Percentiles rank a stretch among this genome's conserved stretches.
Evolutionary conservation across 345 rosid genomes (phyloP).

Genomic region (Zanthoxylum bungeanum): DNA sequence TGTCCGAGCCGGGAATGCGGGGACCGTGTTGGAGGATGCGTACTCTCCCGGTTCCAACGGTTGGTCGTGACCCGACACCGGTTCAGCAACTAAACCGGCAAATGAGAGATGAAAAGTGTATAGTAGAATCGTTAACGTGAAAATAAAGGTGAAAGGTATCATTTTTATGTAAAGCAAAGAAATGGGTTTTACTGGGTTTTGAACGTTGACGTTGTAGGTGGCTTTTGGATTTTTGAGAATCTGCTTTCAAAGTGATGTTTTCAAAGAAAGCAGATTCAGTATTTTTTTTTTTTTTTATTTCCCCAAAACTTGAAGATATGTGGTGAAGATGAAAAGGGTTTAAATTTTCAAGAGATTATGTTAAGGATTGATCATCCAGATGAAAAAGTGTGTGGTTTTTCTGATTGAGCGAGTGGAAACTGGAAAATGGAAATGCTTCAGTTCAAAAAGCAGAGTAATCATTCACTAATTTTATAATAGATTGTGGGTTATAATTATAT

Average conservation of each 20-base stretch:
- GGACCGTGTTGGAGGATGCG: conserved; percentile 61
- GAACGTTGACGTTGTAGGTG: conserved; percentile 4
- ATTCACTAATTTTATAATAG: conserved; percentile 7
- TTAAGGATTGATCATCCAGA: conserved; percentile 2
- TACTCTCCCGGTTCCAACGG: conserved; percentile 35
- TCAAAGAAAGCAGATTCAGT: conserved; percentile 20
- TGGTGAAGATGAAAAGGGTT: not conserved
- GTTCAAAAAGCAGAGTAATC: conserved; percentile 12
- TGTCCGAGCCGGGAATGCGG: conserved; percentile 74
- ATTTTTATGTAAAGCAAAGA: conserved; percentile 20
- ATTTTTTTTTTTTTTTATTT: not conserved
- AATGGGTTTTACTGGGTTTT: conserved; percentile 16
- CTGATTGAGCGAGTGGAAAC: too few species aligned
- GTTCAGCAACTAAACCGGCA: conserved; percentile 56
- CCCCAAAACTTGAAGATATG: too few species aligned
- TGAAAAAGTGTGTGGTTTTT: not conserved
- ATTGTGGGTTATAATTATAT: not conserved
- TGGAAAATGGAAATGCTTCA: conserved; percentile 6
- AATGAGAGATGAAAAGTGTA: conserved; percentile 18
- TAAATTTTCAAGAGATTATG: too few species aligned
- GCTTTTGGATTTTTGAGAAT: conserved; percentile 2
- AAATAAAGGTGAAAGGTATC: conserved; percentile 19
- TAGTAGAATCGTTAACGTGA: conserved; percentile 16
- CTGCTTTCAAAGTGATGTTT: not conserved
- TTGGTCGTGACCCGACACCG: conserved; percentile 44